phyloP scores from a whole-genome alignment of 164 flowering plant species.

The Umbilicus rupestris region DNA sequence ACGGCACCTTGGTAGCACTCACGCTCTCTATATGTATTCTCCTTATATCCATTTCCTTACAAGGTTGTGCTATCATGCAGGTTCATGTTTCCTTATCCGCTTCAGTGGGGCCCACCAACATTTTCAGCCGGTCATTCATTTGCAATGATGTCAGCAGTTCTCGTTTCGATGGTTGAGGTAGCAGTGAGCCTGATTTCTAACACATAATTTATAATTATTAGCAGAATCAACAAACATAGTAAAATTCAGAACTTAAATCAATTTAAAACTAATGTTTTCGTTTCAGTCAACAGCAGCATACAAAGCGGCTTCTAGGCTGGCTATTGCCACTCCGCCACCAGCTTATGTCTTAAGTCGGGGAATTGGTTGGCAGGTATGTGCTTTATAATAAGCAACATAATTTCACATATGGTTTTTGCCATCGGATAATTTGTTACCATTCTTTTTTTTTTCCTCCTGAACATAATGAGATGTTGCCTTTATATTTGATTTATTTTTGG shows the following conservation, averaged over 20 bases:
- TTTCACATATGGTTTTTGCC: not conserved
- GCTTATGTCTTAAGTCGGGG: constrained; percentile 96
- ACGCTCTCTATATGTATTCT: not conserved
- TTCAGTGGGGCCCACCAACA: constrained; percentile 86
- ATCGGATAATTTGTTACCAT: not conserved
- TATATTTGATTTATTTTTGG: constrained; percentile 2
- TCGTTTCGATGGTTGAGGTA: constrained; percentile 86
- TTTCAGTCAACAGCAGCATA: constrained; percentile 86
- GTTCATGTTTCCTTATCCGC: constrained; percentile 76
- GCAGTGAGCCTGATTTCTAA: not conserved
- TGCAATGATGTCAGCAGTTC: constrained; percentile 81
- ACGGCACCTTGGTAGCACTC: constrained; percentile 59
- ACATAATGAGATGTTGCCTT: not conserved
- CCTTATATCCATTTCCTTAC: constrained; percentile 1
- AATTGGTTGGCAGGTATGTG: constrained; percentile 92
- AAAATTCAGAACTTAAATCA: too few species aligned
- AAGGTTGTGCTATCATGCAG: constrained; percentile 18
- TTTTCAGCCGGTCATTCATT: constrained; percentile 71
- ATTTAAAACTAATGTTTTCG: not conserved
- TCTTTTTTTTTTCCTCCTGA: not conserved
- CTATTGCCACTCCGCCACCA: constrained; percentile 98
- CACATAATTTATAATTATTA: not conserved
- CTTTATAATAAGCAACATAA: not conserved
- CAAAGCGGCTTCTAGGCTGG: constrained; percentile 90
- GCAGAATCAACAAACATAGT: not conserved